Evolutionary conservation across 202 grass and related monocot genomes (phyloP).

Genomic region (Zoysia matrella): DNA sequence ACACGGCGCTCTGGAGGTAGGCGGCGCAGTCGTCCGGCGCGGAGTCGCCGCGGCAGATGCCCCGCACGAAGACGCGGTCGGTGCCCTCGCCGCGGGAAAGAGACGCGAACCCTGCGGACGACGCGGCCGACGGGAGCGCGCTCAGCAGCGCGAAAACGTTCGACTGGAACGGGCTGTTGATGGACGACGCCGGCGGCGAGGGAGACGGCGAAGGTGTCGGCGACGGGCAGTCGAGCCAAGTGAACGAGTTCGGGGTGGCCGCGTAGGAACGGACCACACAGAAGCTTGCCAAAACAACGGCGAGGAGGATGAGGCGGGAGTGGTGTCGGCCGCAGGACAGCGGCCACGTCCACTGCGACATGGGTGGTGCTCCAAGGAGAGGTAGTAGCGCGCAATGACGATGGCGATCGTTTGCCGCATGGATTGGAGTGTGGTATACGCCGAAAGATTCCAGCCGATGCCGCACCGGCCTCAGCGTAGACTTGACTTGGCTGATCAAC

Average conservation of each 20-base stretch:
- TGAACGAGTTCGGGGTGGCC: neutral
- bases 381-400: neutral
- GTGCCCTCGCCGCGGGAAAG: conserved; percentile 1
- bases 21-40: conserved; percentile 5
- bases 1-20: conserved; percentile 19
- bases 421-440: too few relatives aligned
- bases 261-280: neutral
- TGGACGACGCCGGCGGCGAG: too few relatives aligned
- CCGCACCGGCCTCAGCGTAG: too few relatives aligned
- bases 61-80: conserved; percentile 15
- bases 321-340: neutral
- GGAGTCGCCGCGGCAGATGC: conserved; percentile 38
- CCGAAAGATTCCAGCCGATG: too few relatives aligned
- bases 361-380: neutral
- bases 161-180: conserved; percentile 12
- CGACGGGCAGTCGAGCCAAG: neutral
- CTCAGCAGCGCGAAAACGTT: conserved; percentile 42
- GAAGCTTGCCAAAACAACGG: neutral
- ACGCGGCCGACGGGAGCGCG: too few relatives aligned
- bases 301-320: neutral
- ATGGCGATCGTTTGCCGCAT: neutral
- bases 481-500: too few relatives aligned
- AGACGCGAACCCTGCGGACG: conserved; percentile 29
- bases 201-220: neutral
- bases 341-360: neutral